Base-by-base conservation (phyloP, 2,329 filamentous ascomycete genomes). In the Ampelomyces quisqualis region DNA sequence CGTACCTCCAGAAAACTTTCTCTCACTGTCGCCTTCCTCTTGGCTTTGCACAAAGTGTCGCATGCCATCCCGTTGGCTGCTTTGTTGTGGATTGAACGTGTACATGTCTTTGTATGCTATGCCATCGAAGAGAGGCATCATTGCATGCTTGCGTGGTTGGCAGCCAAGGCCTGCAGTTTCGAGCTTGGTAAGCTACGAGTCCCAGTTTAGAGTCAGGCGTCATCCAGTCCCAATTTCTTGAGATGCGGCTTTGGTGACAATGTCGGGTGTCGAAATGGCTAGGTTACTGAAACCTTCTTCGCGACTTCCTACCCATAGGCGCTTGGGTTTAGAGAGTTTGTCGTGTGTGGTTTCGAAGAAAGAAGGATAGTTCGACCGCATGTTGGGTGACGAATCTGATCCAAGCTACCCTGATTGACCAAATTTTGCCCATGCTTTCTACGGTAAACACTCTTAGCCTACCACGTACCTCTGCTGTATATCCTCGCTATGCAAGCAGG, bases 251-350 rank as follows among this genome's bases (percentile, higher is more conserved):
- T 65, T 65, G 5, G 73, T 70, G 7, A 79, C 73, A 1, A 73
- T 59, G 1, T 77, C 72, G 2, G 76, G 73, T 0, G 77, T 80
- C 11, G 80, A 65, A 1, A 80, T 69, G 0, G 70, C 70, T 0
- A 81, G 70, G 17, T 73, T 72, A 2, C 76, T 76, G 0, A 78
- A 61, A 0, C 75, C 77, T 60, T 79, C 77, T 41, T 77, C 73
- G 20, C 57, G 58, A 7, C 71, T 75, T 4, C 69, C 73, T 11
- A 70, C 52, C 76, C 75, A 78, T 22, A 77, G 73, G 20, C 70
- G 71, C 18, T 65, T 72, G 5, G 70, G 71, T 40, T 79, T 71
- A 2, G 74, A 71, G 10, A 79, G 71, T 10, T 71, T 55, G 46
- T 76, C 73, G 44, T 70, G 75, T 4, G 67, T 60, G 3, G 38